Percentiles rank a stretch among this genome's conserved stretches.
phyloP scores from a whole-genome alignment of 768 basidiomycete species.

The Termitomyces titanicus region DNA sequence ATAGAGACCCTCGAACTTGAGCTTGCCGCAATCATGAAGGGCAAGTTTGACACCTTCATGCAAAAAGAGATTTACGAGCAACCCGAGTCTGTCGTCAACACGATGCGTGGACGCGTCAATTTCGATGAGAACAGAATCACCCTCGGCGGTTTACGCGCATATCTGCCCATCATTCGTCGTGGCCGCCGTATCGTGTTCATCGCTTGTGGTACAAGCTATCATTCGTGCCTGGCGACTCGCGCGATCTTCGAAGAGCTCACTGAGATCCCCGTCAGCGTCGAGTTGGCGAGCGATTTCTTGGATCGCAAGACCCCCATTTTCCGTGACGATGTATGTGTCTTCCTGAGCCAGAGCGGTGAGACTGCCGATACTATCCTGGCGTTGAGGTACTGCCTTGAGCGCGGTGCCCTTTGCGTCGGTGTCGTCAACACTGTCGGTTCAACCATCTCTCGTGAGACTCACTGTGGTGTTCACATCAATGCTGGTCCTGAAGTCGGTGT shows the following conservation, averaged over 20 bases:
- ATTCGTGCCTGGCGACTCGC: slow-evolving; percentile 94
- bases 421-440: slow-evolving; percentile 99
- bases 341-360: slow-evolving; percentile 97
- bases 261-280: slow-evolving; percentile 96
- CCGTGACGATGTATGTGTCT: slow-evolving; percentile 96
- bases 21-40: slow-evolving; percentile 99
- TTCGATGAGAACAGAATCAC: slow-evolving; percentile 91
- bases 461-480: slow-evolving; percentile 99
- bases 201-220: slow-evolving; percentile 98
- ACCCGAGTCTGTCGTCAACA: slow-evolving; percentile 99
- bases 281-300: slow-evolving; percentile 96
- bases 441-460: slow-evolving; percentile 95
- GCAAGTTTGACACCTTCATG: slow-evolving; percentile 99
- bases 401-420: slow-evolving; percentile 94
- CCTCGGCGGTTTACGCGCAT: slow-evolving; percentile 92
- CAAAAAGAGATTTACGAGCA: slow-evolving; percentile 99
- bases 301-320: slow-evolving; percentile 99
- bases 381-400: slow-evolving; percentile 92
- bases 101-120: slow-evolving; percentile 99
- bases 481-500: slow-evolving; percentile 99
- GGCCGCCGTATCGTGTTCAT: slow-evolving; percentile 93
- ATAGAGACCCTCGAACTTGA: slow-evolving; percentile 99
- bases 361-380: slow-evolving; percentile 98
- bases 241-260: slow-evolving; percentile 99
- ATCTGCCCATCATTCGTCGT: slow-evolving; percentile 93